Base-by-base conservation (phyloP, 805 yeast genomes). In the Yarrowia keelungensis region DNA sequence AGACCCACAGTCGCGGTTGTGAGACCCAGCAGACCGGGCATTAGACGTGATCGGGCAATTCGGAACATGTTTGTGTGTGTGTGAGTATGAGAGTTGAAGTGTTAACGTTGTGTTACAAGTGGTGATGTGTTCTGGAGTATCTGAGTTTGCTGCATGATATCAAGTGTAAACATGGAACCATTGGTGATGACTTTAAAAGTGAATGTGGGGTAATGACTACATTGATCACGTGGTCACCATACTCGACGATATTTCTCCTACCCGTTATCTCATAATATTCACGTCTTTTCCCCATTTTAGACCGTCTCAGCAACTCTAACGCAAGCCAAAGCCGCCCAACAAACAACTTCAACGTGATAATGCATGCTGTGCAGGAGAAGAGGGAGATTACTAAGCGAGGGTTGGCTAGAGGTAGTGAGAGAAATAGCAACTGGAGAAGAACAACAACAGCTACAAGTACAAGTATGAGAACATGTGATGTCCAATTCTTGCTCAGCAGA, bases 11-110 rank as follows among this genome's bases (percentile, higher is more conserved):
- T 39, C n/a, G 65, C 65, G 14, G 65, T 35, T 11, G 65, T 59
- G 35, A 59, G 50, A 10, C 65, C 65, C 19, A 59, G 41, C 3
- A 59, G 42, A 14, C 65, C 65, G 42, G 65, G 65, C 51, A 59
- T 59, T 0, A 45, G 43, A 35, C 65, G 65, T 8, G 65, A 15
- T 59, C 65, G 41, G 8, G 65, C 65, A 4, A 59, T 59, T 59
- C 65, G 39, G 16, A 59, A 59, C 65, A 59, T 59, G 5, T 14
- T n/a, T 10, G 12, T 19, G 35, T 22, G 36, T 3, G 56, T n/a
- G 22, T 35, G n/a, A 14, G 54, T 50, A 41, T 35, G 12, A 39
- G 12, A 49, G n/a, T 38, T 49, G 53, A 11, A 10, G 51, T 35
- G 39, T 35, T 50, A 19, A 9, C 11, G 45, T 38, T 19, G 45